Base-by-base conservation (phyloP, 176 grass and related monocot genomes). In the Oryza meridionalis region DNA sequence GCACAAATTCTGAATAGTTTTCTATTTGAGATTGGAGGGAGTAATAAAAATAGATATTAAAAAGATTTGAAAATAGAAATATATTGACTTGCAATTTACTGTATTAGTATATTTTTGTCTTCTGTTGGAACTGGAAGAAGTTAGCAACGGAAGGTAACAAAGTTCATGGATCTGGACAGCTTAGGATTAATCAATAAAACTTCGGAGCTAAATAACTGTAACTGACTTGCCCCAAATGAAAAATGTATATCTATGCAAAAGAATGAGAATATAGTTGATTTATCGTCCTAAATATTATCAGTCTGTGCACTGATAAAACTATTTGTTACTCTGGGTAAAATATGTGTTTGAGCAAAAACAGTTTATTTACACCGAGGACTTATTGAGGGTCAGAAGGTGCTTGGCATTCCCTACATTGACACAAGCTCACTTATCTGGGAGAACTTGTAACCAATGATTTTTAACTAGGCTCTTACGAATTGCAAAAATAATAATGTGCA, bases 161-260 rank as follows among this genome's bases (percentile, higher is more conserved):
- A 55, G 29, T 43, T 51, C 65, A 77, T 62, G 17, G 12, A 87
- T 58, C 32, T 17, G 3, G 58, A 55, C 9, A 42, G 19, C 7
- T 55, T 42, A 33, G 7, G 59, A 67, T 17, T 65, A 59, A 58
- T 59, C 45, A 83, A 83, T n/a, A n/a, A 65, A 83, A 42, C 11
- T 71, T 9, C 26, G 11, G 3, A 67, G 31, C 74, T 10, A 2
- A 26, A 73, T 59, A 12, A 4, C 67, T 47, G 45, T 47, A 47
- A 9, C 45, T 47, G 9, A 47, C 35, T 47, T 47, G 9, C 45
- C 45, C 45, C 45, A 14, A 47, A 14, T 14, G 45, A 14, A 14
- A 47, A 47, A 31, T 69, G 75, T 37, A 37, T 70, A 62, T 47
- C 37, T 46, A 1, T 25, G 11, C 31, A 46, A 37, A 81, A 81